phyloP scores from a whole-genome alignment of 176 grass and related monocot genomes.

The Tillandsia fasciculata region DNA sequence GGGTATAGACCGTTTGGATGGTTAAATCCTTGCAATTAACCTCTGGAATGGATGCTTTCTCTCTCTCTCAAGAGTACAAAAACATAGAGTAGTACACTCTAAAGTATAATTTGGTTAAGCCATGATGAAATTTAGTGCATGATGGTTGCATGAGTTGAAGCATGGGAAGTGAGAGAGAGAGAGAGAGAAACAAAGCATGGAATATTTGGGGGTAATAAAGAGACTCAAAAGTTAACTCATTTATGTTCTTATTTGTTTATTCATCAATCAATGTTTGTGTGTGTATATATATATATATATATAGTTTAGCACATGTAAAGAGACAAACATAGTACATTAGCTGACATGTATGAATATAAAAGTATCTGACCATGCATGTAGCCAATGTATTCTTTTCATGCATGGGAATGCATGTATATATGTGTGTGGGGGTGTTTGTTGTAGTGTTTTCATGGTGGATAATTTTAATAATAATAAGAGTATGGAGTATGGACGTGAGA shows the following conservation, averaged over 20 bases:
- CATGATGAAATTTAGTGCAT: conserved; percentile 27
- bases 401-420: conserved; percentile 24
- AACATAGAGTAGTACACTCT: not conserved
- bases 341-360: conserved; percentile 16
- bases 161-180: conserved; percentile 8
- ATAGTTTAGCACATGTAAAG: not conserved
- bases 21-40: not conserved
- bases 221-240: conserved; percentile 25
- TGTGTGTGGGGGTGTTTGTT: not conserved
- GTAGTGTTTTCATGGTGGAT: conserved; percentile 1
- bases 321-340: conserved; percentile 19
- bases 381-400: conserved; percentile 32
- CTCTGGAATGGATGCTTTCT: not conserved
- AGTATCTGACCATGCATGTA: too few species aligned
- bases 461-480: too few species aligned
- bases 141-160: conserved; percentile 20
- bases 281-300: not conserved
- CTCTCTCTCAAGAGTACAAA: not conserved
- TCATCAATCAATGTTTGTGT: conserved; percentile 7
- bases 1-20: too few species aligned
- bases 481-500: conserved; percentile 5
- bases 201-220: conserved; percentile 28
- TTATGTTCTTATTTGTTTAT: conserved; percentile 29
- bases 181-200: conserved; percentile 14
- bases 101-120: conserved; percentile 19